phyloP scores from a whole-genome alignment of 2,329 filamentous ascomycete genomes.

The Tolypocladium endophyticum region DNA sequence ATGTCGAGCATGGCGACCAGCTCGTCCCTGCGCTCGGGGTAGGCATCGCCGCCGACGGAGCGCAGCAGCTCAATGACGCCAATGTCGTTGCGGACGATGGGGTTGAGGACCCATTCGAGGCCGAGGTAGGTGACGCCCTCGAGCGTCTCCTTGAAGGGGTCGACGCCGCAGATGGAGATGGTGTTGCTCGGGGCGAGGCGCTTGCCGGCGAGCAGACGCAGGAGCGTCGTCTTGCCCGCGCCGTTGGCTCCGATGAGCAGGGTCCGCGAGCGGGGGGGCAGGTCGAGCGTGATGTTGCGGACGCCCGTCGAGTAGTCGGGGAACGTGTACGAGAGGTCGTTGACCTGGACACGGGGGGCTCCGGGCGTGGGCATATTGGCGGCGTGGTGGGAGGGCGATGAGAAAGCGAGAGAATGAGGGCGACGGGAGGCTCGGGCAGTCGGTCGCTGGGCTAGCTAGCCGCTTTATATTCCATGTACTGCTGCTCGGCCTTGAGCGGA shows the following conservation, averaged over 20 bases:
- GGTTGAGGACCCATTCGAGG: conserved; percentile 95
- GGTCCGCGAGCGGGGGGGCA: conserved; percentile 77
- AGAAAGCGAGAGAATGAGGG: neutral
- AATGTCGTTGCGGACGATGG: conserved; percentile 91
- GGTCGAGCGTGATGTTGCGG: conserved; percentile 57
- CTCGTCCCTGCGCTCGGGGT: conserved; percentile 73
- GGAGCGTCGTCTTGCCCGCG: conserved; percentile 91
- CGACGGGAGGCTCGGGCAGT: neutral
- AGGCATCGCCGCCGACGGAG: conserved; percentile 79
- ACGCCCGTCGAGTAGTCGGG: conserved; percentile 76
- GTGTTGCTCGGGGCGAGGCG: conserved; percentile 70
- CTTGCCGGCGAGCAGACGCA: conserved; percentile 90
- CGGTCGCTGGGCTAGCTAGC: neutral
- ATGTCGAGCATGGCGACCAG: conserved; percentile 83
- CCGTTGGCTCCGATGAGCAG: conserved; percentile 94
- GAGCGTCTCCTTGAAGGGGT: conserved; percentile 83
- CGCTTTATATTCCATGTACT: neutral
- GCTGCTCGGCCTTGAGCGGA: neutral
- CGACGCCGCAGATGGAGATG: conserved; percentile 70
- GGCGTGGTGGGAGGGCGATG: neutral
- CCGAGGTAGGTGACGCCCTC: conserved; percentile 96
- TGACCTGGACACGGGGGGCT: conserved; percentile 58
- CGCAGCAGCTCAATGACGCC: conserved; percentile 76
- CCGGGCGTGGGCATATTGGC: conserved; percentile 16
- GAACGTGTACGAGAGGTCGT: conserved; percentile 77